These are phyloP conservation scores for Chondrus crispus DNA, from an alignment of 23 red algal genomes.

Conservation along the genomic window DNA sequence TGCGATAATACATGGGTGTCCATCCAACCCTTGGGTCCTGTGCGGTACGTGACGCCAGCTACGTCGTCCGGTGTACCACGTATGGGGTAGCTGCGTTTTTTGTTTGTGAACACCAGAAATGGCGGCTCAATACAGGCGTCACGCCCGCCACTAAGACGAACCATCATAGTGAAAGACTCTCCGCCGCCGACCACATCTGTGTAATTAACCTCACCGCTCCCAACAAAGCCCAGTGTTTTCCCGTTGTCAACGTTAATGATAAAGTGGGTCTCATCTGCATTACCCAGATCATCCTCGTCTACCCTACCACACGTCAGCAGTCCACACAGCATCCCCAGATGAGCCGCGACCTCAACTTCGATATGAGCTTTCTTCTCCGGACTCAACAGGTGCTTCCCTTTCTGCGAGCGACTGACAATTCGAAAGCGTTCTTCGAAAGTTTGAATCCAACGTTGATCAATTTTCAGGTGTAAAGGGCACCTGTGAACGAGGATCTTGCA, in stretches of 20 bases:
- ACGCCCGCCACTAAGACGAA: not conserved
- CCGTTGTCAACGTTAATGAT: not conserved
- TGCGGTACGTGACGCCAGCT: not conserved
- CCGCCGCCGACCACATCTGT: not conserved
- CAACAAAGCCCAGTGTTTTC: not conserved
- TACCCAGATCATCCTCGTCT: not conserved
- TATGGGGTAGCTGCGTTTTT: not conserved
- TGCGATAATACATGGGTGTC: not conserved
- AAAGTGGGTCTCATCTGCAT: not conserved
- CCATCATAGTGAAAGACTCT: not conserved
- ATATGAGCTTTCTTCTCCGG: not conserved
- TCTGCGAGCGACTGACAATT: not conserved
- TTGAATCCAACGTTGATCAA: not conserved
- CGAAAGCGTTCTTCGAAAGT: not conserved
- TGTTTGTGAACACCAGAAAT: not conserved
- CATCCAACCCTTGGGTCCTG: slow-evolving; percentile 3
- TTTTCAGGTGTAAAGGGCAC: not conserved
- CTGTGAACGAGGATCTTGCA: not conserved
- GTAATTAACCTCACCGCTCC: not conserved
- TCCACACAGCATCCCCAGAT: not conserved
- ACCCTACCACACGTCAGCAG: not conserved
- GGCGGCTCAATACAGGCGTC: not conserved
- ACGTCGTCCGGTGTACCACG: not conserved
- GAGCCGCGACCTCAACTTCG: not conserved
- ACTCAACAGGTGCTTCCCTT: not conserved